Percentiles rank a stretch among this genome's conserved stretches.
These are phyloP conservation scores for Aspergillus ustus DNA, from an alignment of 2,329 filamentous ascomycete species.

Conservation along the genomic window DNA sequence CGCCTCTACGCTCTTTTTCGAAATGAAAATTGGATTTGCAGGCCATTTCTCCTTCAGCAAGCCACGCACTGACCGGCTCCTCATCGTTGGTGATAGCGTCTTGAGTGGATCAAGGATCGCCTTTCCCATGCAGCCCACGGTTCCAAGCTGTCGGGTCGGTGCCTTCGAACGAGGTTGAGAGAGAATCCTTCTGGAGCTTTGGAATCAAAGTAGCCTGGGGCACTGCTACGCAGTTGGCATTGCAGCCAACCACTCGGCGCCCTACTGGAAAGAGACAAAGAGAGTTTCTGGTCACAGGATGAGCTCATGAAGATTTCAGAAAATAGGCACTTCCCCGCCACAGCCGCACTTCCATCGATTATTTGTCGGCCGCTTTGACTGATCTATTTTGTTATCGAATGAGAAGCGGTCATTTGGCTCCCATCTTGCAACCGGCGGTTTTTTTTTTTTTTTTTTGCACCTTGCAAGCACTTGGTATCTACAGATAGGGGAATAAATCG, in stretches of 20 bases:
- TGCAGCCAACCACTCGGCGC: not conserved
- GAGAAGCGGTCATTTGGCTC: not conserved
- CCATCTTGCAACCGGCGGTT: not conserved
- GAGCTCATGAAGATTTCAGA: not conserved
- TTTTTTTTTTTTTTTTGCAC: slow-evolving; percentile 6
- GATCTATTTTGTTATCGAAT: slow-evolving; percentile 3
- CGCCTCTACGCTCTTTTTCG: not conserved
- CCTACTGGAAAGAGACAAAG: not conserved
- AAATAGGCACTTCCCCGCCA: slow-evolving; percentile 8
- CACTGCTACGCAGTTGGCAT: not conserved
- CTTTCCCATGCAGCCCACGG: slow-evolving; percentile 14
- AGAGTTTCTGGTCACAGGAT: not conserved
- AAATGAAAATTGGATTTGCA: not conserved
- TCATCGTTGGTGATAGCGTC: not conserved
- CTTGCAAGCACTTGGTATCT: slow-evolving; percentile 14
- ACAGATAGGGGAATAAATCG: not conserved
- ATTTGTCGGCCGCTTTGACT: not conserved
- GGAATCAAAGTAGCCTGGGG: not conserved
- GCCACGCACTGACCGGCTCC: not conserved
- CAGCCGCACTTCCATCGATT: slow-evolving; percentile 13
- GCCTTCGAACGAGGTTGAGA: not conserved
- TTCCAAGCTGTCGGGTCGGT: slow-evolving; percentile 18
- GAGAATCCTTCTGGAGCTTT: not conserved
- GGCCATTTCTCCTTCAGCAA: not conserved
- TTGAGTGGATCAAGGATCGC: slow-evolving; percentile 18